Evolutionary conservation across 257 asterid species (phyloP), one percentile per base, ranked within the genome.

Genomic region (Primulina huaijiensis): DNA sequence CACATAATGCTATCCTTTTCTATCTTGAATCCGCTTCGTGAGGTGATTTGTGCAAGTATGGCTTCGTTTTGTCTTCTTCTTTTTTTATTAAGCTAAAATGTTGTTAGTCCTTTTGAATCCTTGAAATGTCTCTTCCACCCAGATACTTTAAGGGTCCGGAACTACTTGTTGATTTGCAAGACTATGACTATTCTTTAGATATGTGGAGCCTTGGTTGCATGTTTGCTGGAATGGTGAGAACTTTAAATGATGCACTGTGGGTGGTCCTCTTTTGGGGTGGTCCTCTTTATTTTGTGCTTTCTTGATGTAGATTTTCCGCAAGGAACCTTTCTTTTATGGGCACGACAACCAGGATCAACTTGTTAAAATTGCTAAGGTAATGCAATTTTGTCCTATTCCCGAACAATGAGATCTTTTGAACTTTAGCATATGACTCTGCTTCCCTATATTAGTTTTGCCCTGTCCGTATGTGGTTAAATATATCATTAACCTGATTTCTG

Each of bases 301-400:
- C 69, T 80, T 53, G 19, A 52, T 75, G 73, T 65, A 93, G 98
- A 90, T 93, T 71, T 93, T 93, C 60, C 96, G 95, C 68, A 93
- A 90, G 89, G 98, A 93, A 76, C 98, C 97, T 76, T 93, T 93
- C 94, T 93, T 93, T 80, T 86, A 90, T 69, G 98, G 98, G 20
- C 98, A 90, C 64, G 97, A 93, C 78, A 93, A 93, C 82, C 96
- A 90, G 83, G 98, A 93, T 78, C 98, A 92, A 82, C 98, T 92
- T 40, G 97, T 92, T 67, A 92, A 92, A 84, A 92, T 92, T 78
- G 98, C 98, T 0, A 88, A 80, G 97, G 97, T 92, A 80, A 77
- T 59, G 57, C 56, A 23, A 14, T 73, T 64, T 62, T 43, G 29
- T 14, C 43, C 17, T 64, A 34, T 23, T 11, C 8, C 30, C 31